Percentiles rank a stretch among this genome's conserved stretches.
phyloP scores from a whole-genome alignment of 345 rosid species.

The Psidium guajava region DNA sequence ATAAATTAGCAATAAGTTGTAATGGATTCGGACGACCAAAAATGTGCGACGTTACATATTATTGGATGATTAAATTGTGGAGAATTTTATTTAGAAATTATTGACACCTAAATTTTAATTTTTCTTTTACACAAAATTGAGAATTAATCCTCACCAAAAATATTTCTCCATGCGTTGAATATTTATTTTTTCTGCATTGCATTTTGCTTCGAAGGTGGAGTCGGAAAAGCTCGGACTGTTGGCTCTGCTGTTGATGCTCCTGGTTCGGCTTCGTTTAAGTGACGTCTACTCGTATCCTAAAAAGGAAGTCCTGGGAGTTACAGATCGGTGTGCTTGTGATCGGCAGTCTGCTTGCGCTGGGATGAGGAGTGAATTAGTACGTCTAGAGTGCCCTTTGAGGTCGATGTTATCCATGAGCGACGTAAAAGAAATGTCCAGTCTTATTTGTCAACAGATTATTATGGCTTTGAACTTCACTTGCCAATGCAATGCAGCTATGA shows the following conservation, averaged over 20 bases:
- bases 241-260: not conserved
- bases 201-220: not conserved
- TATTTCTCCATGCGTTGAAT: too few species aligned
- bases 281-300: not conserved
- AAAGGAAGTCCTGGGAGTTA: not conserved
- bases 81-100: too few species aligned
- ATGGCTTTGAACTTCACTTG: conserved; percentile 9
- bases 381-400: not conserved
- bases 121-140: too few species aligned
- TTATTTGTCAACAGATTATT: conserved; percentile 11
- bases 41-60: too few species aligned
- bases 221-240: not conserved
- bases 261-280: not conserved
- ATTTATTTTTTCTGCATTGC: too few species aligned
- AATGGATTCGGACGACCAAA: too few species aligned
- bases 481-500: conserved; percentile 13
- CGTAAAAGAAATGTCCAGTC: conserved; percentile 5
- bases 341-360: not conserved
- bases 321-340: not conserved
- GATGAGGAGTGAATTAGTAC: not conserved
- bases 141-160: too few species aligned
- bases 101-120: too few species aligned
- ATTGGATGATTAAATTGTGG: too few species aligned
- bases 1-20: too few species aligned
- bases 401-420: not conserved